Base-by-base conservation (phyloP, 208 protist species). In the Wallacemonas collosoma region DNA sequence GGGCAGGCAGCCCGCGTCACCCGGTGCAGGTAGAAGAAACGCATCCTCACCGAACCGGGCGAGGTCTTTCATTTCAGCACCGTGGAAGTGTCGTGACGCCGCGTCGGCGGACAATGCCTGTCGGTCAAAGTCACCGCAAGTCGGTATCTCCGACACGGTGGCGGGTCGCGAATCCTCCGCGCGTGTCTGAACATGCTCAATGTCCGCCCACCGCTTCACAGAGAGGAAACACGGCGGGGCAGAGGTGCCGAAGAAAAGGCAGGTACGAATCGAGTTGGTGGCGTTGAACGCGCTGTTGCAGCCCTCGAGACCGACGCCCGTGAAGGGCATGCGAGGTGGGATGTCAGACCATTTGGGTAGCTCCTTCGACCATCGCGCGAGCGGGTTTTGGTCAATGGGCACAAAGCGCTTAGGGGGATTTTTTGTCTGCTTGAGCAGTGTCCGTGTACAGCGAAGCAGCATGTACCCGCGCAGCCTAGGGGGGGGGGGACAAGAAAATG, bases 241-340 rank as follows among this genome's bases (percentile, higher is more conserved):
- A 2, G 48, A 53, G 3, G 85, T 94, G 40, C 81, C 80, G 71
- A 95, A 97, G 77, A 84, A 89, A 14, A 86, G 73, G 50, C 83
- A 92, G 11, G 89, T 95, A 15, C 93, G 86, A 36, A 97, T 88
- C 11, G 88, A 77, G 69, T 93, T 94, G 26, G 89, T 91, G 4
- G 90, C 90, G 71, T 97, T 97, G 77, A 97, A 95, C 4, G 89
- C 93, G 53, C 79, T 85, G 44, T 82, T 68, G 48, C 93, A 94
- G 6, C 93, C 93, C 43, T 95, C 89, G 6, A 96, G 64, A 7
- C 92, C 92, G 12, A 96, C 89, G 4, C 2, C 48, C 8, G 76
- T 26, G n/a, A 63, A 11, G n/a, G 76, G 40, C 39, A 91, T 72
- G 5, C 44, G 56, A 2, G 17, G 45, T 11, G 50, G 17, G 4